These are phyloP conservation scores for Coniochaeta ligniaria DNA, from an alignment of 2,329 filamentous ascomycete genomes.

Conservation along the genomic window DNA sequence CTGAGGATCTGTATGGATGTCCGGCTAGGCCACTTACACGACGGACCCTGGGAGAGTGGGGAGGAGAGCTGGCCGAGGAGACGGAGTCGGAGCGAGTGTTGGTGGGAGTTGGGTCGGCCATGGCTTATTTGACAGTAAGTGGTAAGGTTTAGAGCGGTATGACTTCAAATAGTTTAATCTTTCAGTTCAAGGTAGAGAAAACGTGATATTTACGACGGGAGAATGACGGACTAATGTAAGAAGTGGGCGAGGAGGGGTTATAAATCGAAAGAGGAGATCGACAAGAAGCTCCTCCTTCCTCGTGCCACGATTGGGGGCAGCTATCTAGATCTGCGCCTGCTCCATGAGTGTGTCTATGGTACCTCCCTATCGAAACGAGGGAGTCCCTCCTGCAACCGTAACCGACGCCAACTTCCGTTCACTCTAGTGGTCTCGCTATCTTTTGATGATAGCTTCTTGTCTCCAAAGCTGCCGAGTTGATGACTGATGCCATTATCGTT, in stretches of 20 bases:
- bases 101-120: background rate
- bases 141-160: background rate
- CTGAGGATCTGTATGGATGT: background rate
- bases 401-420: background rate
- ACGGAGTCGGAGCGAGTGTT: slow-evolving; percentile 15
- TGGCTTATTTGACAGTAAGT: background rate
- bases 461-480: background rate
- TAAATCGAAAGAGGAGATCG: background rate
- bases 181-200: background rate
- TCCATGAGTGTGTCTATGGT: background rate
- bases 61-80: slow-evolving; percentile 11
- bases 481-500: background rate
- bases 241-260: background rate
- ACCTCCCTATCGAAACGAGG: background rate
- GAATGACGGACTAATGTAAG: background rate
- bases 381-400: background rate
- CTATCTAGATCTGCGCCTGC: background rate
- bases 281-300: background rate
- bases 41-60: background rate
- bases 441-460: background rate
- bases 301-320: background rate
- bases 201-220: background rate
- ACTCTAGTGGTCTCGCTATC: background rate
- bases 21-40: background rate
- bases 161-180: background rate